Percentiles rank a stretch among this genome's conserved stretches.
Conservation (phyloP, 331 rosid genomes). For the Rhamnella rubrinervis region DNA sequence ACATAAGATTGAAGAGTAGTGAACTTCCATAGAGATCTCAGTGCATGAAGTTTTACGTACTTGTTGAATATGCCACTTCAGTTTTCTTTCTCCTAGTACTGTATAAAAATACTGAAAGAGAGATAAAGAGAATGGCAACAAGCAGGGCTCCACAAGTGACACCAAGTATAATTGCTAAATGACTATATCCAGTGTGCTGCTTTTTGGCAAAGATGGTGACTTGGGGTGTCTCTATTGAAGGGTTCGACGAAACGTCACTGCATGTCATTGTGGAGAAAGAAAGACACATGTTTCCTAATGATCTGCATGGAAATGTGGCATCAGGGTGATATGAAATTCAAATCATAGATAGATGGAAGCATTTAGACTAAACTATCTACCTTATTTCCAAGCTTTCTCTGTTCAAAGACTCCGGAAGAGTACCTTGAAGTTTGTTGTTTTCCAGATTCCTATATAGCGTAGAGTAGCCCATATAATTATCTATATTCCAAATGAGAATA, state of each 20-base stretch:
- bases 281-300: slow-evolving; percentile 74
- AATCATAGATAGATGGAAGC: not conserved
- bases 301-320: slow-evolving; percentile 47
- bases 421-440: slow-evolving; percentile 80
- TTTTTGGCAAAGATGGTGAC: slow-evolving; percentile 50
- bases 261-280: slow-evolving; percentile 69
- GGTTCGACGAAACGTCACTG: slow-evolving; percentile 44
- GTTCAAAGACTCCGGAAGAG: slow-evolving; percentile 74
- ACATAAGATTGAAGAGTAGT: slow-evolving; percentile 9
- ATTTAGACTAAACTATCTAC: slow-evolving; percentile 28
- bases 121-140: slow-evolving; percentile 43
- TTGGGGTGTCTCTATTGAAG: slow-evolving; percentile 81
- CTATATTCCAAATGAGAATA: not conserved
- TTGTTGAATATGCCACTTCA: slow-evolving; percentile 42
- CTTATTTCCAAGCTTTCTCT: slow-evolving; percentile 69
- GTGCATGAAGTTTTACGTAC: slow-evolving; percentile 36
- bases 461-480: slow-evolving; percentile 11
- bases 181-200: slow-evolving; percentile 40
- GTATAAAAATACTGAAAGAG: slow-evolving; percentile 40
- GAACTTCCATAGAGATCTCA: not conserved
- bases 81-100: slow-evolving; percentile 41
- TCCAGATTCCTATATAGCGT: slow-evolving; percentile 64
- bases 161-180: slow-evolving; percentile 47
- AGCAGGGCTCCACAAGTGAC: slow-evolving; percentile 58
- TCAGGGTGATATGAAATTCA: slow-evolving; percentile 15